A percentile compares a stretch with the other conserved stretches of the same genome.
Conservation (phyloP, 2,329 filamentous ascomycete species). For the Trichoderma semiorbis region DNA sequence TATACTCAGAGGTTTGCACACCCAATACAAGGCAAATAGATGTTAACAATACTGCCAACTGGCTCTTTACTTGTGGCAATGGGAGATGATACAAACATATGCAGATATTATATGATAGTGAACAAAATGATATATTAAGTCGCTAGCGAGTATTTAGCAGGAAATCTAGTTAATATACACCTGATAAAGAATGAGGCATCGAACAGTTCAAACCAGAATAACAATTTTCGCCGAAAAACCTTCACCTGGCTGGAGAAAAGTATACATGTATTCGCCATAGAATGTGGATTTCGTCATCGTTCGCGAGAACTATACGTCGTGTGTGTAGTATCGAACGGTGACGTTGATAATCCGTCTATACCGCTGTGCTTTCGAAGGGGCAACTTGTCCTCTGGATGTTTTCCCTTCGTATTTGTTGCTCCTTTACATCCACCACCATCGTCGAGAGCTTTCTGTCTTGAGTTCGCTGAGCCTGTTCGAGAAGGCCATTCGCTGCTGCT, state of each 20-base stretch:
- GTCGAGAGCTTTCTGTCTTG: neutral
- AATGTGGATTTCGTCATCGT: neutral
- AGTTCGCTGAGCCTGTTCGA: neutral
- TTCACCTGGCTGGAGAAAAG: neutral
- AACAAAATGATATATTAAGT: neutral
- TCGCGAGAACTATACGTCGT: neutral
- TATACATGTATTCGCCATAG: neutral
- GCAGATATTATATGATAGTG: neutral
- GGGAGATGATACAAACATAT: neutral
- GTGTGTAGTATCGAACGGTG: neutral
- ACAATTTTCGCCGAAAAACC: neutral
- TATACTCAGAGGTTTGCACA: neutral
- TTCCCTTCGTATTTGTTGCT: neutral
- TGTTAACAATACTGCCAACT: neutral
- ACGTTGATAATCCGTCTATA: neutral
- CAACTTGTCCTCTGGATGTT: neutral
- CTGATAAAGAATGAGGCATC: neutral
- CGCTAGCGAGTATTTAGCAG: neutral
- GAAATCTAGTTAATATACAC: neutral
- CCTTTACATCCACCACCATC: conserved; percentile 12
- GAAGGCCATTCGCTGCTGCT: conserved; percentile 4
- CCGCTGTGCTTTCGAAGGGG: neutral
- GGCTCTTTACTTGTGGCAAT: neutral
- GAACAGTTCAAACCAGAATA: neutral
- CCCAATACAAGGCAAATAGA: neutral